Base-by-base conservation (phyloP, 441 rosid genomes). In the Mallotus repandus region DNA sequence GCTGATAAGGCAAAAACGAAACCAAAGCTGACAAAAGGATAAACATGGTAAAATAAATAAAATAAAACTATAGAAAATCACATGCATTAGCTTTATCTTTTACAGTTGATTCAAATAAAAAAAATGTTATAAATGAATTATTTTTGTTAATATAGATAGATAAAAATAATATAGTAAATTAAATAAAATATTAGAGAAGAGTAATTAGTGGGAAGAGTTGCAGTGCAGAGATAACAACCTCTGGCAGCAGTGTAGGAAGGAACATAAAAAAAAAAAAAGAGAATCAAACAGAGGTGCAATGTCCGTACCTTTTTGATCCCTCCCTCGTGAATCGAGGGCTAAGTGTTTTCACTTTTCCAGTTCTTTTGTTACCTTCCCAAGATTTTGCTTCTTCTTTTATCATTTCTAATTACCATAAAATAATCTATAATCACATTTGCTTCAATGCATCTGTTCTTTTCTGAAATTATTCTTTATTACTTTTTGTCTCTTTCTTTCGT, bases 221-320 rank as follows among this genome's bases (percentile, higher is more conserved):
- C 29, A 25, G 83, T 82, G 81, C 88, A 81, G 73, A 83, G 85
- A 81, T 86, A 84, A 84, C 86, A 84, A 84, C 67, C 82, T 86
- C 82, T 78, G 85, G 65, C 86, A 78, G 80, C 68, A 58, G 18
- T 56, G 13, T 52, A 43, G 0, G 10, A 4, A 43, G 0, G 10
- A 4, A 54, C n/a, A 55, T 18, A 9, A 18, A 55, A 3, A 32
- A 55, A 3, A 32, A 60, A 60, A 13, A 0, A 35, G 59, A 78
- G 73, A 82, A 74, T 72, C 69, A 19, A 29, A 69, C 77, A 68
- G 41, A 38, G 73, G 14, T 65, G 60, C 71, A 25, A 1, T 11
- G 53, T 74, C 76, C 79, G 81, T 83, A 79, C 79, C 76, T 77
- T 75, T 25, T 25, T 16, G 7, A 8, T 16, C 8, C 53, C 8